Conservation (phyloP, 768 basidiomycete genomes). For the Suillus subaureus region DNA sequence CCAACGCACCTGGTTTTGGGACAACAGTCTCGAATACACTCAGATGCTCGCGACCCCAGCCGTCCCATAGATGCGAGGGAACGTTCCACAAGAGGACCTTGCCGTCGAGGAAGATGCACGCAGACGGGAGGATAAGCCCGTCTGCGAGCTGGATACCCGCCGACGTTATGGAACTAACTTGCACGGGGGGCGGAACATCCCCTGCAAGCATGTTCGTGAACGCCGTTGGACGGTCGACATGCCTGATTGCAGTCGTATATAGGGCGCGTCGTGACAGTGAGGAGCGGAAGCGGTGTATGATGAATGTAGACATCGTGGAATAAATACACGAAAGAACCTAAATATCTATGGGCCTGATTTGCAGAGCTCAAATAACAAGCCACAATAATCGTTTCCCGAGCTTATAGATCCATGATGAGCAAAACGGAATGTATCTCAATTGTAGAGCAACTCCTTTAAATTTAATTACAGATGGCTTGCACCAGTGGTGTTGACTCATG, state of each 20-base stretch:
- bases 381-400: neutral
- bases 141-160: constrained; percentile 73
- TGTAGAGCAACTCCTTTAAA: neutral
- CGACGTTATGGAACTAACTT: constrained; percentile 65
- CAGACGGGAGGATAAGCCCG: constrained; percentile 74
- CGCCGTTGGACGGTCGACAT: constrained; percentile 27
- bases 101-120: constrained; percentile 85
- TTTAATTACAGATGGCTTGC: neutral
- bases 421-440: neutral
- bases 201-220: constrained; percentile 77
- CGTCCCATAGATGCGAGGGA: constrained; percentile 60
- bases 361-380: neutral
- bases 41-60: constrained; percentile 76
- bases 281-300: neutral
- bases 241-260: constrained; percentile 4
- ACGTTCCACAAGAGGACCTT: constrained; percentile 92
- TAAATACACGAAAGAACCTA: neutral
- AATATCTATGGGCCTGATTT: neutral
- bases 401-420: neutral
- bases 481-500: neutral
- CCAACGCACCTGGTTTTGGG: constrained; percentile 79
- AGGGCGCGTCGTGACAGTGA: constrained; percentile 5
- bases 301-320: constrained; percentile 1
- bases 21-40: constrained; percentile 79
- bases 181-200: constrained; percentile 67